phyloP scores from a whole-genome alignment of 169 alveolate genomes.

The Cryptosporidium xiaoi region DNA sequence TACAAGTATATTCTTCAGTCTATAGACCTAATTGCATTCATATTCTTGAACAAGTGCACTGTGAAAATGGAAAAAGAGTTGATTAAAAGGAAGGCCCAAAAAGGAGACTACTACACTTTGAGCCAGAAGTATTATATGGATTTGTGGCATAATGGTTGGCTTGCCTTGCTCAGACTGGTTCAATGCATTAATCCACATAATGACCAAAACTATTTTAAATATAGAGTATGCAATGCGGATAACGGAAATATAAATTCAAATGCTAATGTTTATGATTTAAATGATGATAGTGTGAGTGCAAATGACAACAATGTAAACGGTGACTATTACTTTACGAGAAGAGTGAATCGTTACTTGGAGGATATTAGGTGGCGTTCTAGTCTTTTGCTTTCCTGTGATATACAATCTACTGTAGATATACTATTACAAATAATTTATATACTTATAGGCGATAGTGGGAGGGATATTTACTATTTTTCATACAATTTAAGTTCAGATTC shows the following conservation, averaged over 20 bases:
- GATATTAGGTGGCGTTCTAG: constrained; percentile 66
- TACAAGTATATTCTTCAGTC: constrained; percentile 46
- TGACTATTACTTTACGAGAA: too few species aligned
- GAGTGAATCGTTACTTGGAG: neutral
- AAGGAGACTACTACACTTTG: neutral
- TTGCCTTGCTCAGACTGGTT: constrained; percentile 18
- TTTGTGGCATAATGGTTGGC: constrained; percentile 60
- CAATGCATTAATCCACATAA: constrained; percentile 53
- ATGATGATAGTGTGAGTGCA: too few species aligned
- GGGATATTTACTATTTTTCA: neutral
- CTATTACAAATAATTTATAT: constrained; percentile 23
- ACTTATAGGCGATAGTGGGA: neutral
- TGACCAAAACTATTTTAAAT: neutral
- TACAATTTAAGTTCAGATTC: neutral
- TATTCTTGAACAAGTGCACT: constrained; percentile 29
- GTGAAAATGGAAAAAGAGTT: constrained; percentile 6
- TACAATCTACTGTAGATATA: constrained; percentile 49
- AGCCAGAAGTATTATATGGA: constrained; percentile 15
- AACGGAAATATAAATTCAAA: too few species aligned
- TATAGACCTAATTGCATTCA: constrained; percentile 14
- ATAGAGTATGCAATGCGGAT: too few species aligned
- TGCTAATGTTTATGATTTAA: too few species aligned
- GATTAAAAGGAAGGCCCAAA: neutral
- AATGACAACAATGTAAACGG: too few species aligned
- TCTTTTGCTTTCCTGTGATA: constrained; percentile 48